Base-by-base conservation (phyloP, 345 rosid species). In the Garcia nutans region DNA sequence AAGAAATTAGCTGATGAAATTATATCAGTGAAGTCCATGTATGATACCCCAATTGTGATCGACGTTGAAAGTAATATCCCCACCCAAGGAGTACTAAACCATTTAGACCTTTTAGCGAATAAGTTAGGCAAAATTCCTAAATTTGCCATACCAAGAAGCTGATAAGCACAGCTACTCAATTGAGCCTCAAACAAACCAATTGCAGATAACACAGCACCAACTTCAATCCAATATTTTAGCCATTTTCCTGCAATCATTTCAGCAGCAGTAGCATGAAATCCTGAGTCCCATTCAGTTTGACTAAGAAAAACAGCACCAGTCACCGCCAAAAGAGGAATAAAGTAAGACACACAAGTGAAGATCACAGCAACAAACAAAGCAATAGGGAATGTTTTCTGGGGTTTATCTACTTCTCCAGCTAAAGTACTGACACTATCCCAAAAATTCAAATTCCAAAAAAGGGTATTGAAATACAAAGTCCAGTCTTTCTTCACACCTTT, bases 391-490 rank as follows among this genome's bases (percentile, higher is more conserved):
- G 93, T 95, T 70, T 75, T 90, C 68, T 85, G 89, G 26, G 97
- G 97, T 7, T 76, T 81, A 41, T 89, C 88, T 1, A 93, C 97
- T 82, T 95, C 97, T 0, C 97, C 97, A 2, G 97, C 96, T 42
- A 92, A 69, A 75, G 99, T 90, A 66, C 99, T 95, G 2, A 87
- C 97, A 54, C 80, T 93, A 74, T 95, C 99, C 97, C 97, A 95
- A 22, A 91, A 95, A 69, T 95, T 93, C 83, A 95, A 78, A 83
- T 95, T 93, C 97, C 99, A 93, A 37, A 95, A 93, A 37, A 93
- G 91, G 31, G 99, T 95, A 54, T 95, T 95, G 87, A 95, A 90
- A 81, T 76, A 95, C 50, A 90, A 82, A 60, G 76, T 88, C 99
- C 99, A 95, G 54, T 93, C 84, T 55, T 85, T 93, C 71, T 85